Conservation (phyloP, 2,329 filamentous ascomycete species). For the Hymenoscyphus occultus region DNA sequence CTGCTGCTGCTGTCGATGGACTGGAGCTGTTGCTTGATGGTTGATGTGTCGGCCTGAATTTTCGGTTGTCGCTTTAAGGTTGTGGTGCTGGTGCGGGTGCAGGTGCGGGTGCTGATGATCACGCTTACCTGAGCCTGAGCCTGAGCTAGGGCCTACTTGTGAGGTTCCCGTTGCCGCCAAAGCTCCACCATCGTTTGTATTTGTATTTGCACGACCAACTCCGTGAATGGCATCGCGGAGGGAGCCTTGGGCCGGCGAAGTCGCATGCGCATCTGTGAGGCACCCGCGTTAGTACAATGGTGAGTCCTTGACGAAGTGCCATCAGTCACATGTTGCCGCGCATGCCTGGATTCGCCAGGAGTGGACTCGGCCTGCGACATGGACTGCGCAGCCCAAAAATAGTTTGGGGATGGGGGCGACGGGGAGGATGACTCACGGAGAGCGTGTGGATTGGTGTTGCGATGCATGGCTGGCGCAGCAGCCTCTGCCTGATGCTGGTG, state of each 20-base stretch:
- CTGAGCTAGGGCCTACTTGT: no score
- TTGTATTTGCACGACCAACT: slow-evolving; percentile 12
- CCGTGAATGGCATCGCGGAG: slow-evolving; percentile 1
- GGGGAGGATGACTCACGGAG: slow-evolving; percentile 24
- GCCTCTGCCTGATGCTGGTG: slow-evolving; percentile 20
- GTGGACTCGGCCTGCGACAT: neutral
- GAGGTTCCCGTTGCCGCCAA: neutral
- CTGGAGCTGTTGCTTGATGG: slow-evolving; percentile 9
- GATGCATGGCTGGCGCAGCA: slow-evolving; percentile 16
- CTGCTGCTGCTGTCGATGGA: slow-evolving; percentile 13
- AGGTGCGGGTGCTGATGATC: neutral
- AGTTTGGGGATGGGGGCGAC: neutral
- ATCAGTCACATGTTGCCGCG: neutral
- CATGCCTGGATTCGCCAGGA: neutral
- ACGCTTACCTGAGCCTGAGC: no score
- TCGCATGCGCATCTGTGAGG: slow-evolving; percentile 1
- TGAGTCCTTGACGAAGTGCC: neutral
- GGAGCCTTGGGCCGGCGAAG: slow-evolving; percentile 14
- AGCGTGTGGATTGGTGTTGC: slow-evolving; percentile 7
- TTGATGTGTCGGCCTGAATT: slow-evolving; percentile 16
- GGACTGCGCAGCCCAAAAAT: neutral
- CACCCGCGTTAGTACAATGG: neutral
- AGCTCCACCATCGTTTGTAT: slow-evolving; percentile 12
- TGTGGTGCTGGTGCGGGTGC: neutral
- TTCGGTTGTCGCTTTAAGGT: slow-evolving; percentile 9